A percentile compares a stretch with the other conserved stretches of the same genome.
These are phyloP conservation scores for Teunomyces atbi DNA, from an alignment of 805 yeast genomes.

Conservation along the genomic window DNA sequence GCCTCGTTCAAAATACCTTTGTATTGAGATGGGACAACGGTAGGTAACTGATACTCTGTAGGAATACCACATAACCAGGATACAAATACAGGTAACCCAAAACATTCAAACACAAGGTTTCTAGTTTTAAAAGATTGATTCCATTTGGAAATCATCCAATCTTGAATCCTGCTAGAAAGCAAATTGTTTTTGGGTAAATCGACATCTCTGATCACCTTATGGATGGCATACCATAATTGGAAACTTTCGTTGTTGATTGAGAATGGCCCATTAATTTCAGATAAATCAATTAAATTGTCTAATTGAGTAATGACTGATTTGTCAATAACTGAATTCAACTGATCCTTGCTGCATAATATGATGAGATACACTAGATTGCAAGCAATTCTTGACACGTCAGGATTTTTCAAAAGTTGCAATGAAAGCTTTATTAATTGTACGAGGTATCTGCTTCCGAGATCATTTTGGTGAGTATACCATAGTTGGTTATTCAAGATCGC, in stretches of 20 bases:
- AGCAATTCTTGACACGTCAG: slow-evolving; percentile 22
- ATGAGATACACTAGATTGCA: slow-evolving; percentile 28
- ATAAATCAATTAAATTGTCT: slow-evolving; percentile 48
- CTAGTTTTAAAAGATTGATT: slow-evolving; percentile 24
- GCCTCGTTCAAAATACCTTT: slow-evolving; percentile 10
- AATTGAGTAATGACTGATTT: slow-evolving; percentile 44
- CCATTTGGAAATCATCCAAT: slow-evolving; percentile 57
- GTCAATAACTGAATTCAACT: slow-evolving; percentile 29
- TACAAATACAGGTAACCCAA: slow-evolving; percentile 34
- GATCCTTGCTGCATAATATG: slow-evolving; percentile 8
- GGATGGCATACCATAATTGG: slow-evolving; percentile 51
- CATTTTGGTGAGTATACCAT: neutral
- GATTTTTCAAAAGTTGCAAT: slow-evolving; percentile 36
- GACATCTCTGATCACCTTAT: slow-evolving; percentile 33
- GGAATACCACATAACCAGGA: slow-evolving; percentile 43
- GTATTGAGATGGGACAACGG: neutral
- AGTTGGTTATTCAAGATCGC: slow-evolving; percentile 12
- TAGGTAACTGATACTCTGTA: neutral
- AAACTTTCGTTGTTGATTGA: slow-evolving; percentile 45
- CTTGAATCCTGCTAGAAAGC: slow-evolving; percentile 29
- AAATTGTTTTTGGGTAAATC: slow-evolving; percentile 26
- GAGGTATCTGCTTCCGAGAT: neutral
- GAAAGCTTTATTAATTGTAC: slow-evolving; percentile 32
- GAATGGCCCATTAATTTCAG: slow-evolving; percentile 64
- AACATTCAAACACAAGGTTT: slow-evolving; percentile 23